Evolutionary conservation across 306 rosid genomes (phyloP).

Genomic region (Lathyrus sativus): DNA sequence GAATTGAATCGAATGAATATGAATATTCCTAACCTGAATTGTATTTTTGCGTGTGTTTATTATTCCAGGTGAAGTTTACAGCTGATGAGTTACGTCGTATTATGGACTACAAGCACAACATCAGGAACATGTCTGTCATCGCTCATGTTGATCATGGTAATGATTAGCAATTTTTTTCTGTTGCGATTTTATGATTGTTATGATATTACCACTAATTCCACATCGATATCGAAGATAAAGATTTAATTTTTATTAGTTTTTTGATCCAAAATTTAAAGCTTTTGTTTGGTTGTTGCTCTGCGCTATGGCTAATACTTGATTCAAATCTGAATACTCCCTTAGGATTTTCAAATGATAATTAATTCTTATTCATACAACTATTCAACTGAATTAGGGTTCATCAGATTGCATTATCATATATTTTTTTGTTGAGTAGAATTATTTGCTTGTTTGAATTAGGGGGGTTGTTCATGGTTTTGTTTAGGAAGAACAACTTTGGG

Average conservation of each 20-base stretch:
- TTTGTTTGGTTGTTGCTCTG: background rate
- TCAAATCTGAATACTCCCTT: too few relatives aligned
- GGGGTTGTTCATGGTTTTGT: too few relatives aligned
- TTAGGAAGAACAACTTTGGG: too few relatives aligned
- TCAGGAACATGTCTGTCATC: slow-evolving; percentile 94
- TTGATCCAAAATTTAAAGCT: too few relatives aligned
- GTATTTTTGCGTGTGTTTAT: too few relatives aligned
- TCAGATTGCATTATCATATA: too few relatives aligned
- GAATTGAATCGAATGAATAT: background rate
- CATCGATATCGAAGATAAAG: too few relatives aligned
- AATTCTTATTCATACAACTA: background rate
- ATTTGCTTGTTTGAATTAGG: too few relatives aligned
- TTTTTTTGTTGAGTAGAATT: too few relatives aligned
- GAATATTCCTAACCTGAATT: background rate
- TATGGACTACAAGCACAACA: slow-evolving; percentile 87
- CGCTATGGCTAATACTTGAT: background rate
- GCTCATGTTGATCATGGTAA: slow-evolving; percentile 92
- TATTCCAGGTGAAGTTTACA: slow-evolving; percentile 84
- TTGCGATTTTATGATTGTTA: too few relatives aligned
- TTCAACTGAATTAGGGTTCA: background rate
- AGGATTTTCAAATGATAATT: background rate
- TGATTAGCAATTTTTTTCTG: background rate
- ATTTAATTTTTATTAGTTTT: too few relatives aligned
- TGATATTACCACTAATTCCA: too few relatives aligned
- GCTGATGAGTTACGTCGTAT: slow-evolving; percentile 92